Base-by-base conservation (phyloP, 805 yeast species). In the Metschnikowia gruessii region DNA sequence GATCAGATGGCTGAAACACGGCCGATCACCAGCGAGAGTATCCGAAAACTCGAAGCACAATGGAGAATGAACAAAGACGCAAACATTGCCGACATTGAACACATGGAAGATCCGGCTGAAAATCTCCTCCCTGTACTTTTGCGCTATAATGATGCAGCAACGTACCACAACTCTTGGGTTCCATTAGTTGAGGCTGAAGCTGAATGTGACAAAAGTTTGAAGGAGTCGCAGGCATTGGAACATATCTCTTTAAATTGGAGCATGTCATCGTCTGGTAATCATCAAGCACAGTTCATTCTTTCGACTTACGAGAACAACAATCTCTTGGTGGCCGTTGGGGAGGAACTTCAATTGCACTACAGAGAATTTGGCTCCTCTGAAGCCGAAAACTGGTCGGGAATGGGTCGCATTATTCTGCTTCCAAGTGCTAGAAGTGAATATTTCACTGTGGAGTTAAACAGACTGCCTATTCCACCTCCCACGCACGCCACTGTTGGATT, bases 111-210 rank as follows among this genome's bases (percentile, higher is more conserved):
- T 42, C 56, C 56, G 4, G 48, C 45, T 15, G 46, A 22, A 18
- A 85, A 83, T 44, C 73, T 87, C 3, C 75, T 77, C 22, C 95
- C 95, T 1, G 81, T 87, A 33, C 70, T 85, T 43, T 75, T 87
- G 75, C 75, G 91, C 43, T 91, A 89, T 62, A 77, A 74, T 42
- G 95, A 89, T 64, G 95, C 91, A 0, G 83, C 76, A 61, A 89
- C 88, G 59, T 89, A 91, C 63, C 96, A 89, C 64, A 72, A 89
- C 48, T 77, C 88, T 3, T 89, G 84, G 65, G 94, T 87, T 10
- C 97, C 97, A 0, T 70, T 91, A 45, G 83, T 91, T 21, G 79
- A 87, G 58, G 65, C 83, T 22, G 97, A 89, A 64, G 87, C 92
- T 0, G 94, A 87, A 50, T 80, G 82, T 61, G 96, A 89, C 63